Evolutionary conservation across 306 rosid genomes (phyloP).

Genomic region (Begonia masoniana): DNA sequence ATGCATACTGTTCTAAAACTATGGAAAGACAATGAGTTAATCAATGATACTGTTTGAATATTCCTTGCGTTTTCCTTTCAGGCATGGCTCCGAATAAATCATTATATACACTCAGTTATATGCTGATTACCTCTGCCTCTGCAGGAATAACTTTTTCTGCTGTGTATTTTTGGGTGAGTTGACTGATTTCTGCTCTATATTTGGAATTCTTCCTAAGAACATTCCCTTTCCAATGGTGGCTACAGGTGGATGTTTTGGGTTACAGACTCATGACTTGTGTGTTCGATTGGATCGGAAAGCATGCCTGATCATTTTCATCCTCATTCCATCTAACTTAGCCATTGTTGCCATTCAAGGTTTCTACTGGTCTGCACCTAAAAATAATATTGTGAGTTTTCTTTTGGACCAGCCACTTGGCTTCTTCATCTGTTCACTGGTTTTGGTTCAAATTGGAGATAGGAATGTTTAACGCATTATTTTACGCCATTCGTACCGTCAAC

Average conservation of each 20-base stretch:
- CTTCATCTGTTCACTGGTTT: not conserved
- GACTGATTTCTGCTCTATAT: conserved; percentile 1
- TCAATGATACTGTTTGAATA: not conserved
- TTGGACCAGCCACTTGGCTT: not conserved
- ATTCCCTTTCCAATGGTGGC: not conserved
- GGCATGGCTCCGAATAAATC: conserved; percentile 79
- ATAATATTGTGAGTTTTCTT: conserved; percentile 51
- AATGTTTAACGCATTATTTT: not conserved
- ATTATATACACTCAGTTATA: conserved; percentile 71
- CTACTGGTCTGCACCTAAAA: conserved; percentile 45
- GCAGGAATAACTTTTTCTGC: conserved; percentile 67
- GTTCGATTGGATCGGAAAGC: conserved; percentile 89
- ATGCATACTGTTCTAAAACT: conserved; percentile 5
- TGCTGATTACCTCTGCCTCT: conserved; percentile 61
- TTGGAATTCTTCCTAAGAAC: not conserved
- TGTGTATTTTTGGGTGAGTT: conserved; percentile 68
- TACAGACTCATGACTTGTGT: conserved; percentile 36
- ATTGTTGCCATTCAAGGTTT: conserved; percentile 66
- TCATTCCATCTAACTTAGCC: conserved; percentile 61
- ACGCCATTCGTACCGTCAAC: conserved; percentile 10
- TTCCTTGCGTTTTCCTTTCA: conserved; percentile 19
- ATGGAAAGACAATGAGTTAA: not conserved
- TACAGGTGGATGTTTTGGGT: conserved; percentile 67
- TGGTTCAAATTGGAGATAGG: not conserved
- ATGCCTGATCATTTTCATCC: conserved; percentile 61